phyloP scores from a whole-genome alignment of 768 basidiomycete genomes.

The Boletus tomentosulus region DNA sequence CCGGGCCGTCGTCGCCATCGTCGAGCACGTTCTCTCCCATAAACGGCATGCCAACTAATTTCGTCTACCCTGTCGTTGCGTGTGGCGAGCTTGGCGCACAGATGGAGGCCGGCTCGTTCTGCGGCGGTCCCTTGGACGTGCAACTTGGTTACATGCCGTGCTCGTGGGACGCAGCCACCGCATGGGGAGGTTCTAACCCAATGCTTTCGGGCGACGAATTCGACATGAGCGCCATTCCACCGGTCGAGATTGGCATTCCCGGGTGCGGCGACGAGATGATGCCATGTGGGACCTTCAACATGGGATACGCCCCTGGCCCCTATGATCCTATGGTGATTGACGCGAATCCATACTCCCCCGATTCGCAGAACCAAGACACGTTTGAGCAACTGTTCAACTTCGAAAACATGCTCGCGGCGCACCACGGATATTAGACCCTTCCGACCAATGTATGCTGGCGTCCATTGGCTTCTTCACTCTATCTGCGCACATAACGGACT shows the following conservation, averaged over 20 bases:
- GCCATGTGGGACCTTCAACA: conserved; percentile 11
- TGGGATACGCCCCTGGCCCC: conserved; percentile 21
- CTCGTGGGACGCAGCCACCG: conserved; percentile 29
- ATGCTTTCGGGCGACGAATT: conserved; percentile 59
- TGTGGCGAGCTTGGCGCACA: conserved; percentile 15
- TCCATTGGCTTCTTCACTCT: conserved; percentile 29
- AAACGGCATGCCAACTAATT: conserved; percentile 14
- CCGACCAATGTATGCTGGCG: conserved; percentile 35
- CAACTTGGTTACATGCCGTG: conserved; percentile 30
- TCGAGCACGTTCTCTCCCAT: conserved; percentile 48
- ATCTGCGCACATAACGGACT: conserved; percentile 23
- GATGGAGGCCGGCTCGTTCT: conserved; percentile 12
- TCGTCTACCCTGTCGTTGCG: conserved; percentile 20
- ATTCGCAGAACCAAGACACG: conserved; percentile 31
- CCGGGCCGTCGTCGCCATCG: conserved; percentile 50
- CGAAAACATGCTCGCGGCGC: conserved; percentile 32
- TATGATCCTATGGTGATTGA: conserved; percentile 28
- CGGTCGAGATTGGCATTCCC: conserved; percentile 55
- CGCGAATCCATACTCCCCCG: conserved; percentile 29
- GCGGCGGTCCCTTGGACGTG: conserved; percentile 20
- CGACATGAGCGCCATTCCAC: conserved; percentile 60
- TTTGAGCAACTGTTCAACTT: conserved; percentile 37
- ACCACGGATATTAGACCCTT: conserved; percentile 30
- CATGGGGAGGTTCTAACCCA: conserved; percentile 35
- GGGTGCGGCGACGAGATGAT: conserved; percentile 37